Base-by-base conservation (phyloP, 805 yeast species). In the Sugiyamaella floridensis region DNA sequence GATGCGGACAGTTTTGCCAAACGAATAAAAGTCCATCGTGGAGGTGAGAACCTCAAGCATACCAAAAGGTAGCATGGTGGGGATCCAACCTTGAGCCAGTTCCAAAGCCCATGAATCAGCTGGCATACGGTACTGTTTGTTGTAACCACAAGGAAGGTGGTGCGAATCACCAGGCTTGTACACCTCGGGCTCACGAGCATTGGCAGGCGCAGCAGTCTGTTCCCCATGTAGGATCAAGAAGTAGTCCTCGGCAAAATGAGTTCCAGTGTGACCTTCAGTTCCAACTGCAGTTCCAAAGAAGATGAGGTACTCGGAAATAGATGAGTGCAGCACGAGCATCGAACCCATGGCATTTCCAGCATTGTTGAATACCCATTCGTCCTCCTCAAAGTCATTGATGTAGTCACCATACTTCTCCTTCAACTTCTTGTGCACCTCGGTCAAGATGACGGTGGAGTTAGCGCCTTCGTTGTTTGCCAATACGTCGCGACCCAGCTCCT, bases 321-420 rank as follows among this genome's bases (percentile, higher is more conserved):
- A 93, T 10, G 98, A 97, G 69, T 93, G 99, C 59, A 92, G 75
- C 56, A 93, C 88, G 62, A 88, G 79, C 98, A 93, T 92, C 51
- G 89, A 82, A 40, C 77, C 77, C 99, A 93, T 93, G 49, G 99
- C 98, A 60, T 96, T 96, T 51, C 99, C 99, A 2, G 99, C 99
- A 63, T 88, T 89, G 78, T 93, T 93, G 79, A 83, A 92, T 49
- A 93, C 85, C 98, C 98, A 93, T 59, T 90, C 92, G 50, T 86
- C 85, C 48, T 76, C 74, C 66, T 83, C 80, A 59, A 85, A 76
- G 58, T 81, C 82, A 70, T 87, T 87, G 70, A 92, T 79, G 59
- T 77, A 66, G 7, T 80, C 82, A 11, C 96, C 95, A 67, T 93
- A 93, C 45, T 74, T 79, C 2, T 68, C 73, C 56, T 82, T 74